Conservation (phyloP, 352 stramenopile species). For the Globisporangium radiosum region DNA sequence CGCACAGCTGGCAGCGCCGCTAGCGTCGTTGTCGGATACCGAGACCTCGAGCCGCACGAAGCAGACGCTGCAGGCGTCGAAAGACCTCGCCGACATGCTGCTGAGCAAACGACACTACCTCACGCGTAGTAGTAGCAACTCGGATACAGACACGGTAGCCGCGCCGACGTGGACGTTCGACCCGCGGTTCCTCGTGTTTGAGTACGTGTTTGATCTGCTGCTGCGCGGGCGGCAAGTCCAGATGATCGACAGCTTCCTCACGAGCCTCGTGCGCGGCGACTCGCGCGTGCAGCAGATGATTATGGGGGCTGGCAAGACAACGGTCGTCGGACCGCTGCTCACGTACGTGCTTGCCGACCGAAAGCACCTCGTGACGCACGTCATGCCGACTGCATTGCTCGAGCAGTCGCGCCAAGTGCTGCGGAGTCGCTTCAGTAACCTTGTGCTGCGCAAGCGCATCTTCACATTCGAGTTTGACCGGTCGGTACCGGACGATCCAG, state of each 20-base stretch:
- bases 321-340: slow-evolving; percentile 97
- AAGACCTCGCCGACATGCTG: slow-evolving; percentile 72
- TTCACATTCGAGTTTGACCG: slow-evolving; percentile 99
- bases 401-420: slow-evolving; percentile 98
- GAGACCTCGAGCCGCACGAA: slow-evolving; percentile 30
- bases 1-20: slow-evolving; percentile 13
- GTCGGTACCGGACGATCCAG: slow-evolving; percentile 83
- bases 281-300: slow-evolving; percentile 97
- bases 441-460: slow-evolving; percentile 96
- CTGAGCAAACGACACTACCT: slow-evolving; percentile 77
- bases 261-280: slow-evolving; percentile 64
- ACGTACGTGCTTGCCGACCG: slow-evolving; percentile 97
- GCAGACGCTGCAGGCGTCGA: slow-evolving; percentile 74
- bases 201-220: slow-evolving; percentile 99
- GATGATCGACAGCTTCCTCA: slow-evolving; percentile 98
- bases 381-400: slow-evolving; percentile 97
- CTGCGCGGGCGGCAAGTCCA: slow-evolving; percentile 97
- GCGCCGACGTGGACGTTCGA: slow-evolving; percentile 86
- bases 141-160: slow-evolving; percentile 4
- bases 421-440: slow-evolving; percentile 94
- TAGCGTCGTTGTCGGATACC: not conserved
- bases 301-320: slow-evolving; percentile 99
- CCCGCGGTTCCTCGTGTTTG: slow-evolving; percentile 98
- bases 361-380: slow-evolving; percentile 93
- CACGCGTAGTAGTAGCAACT: not conserved